Evolutionary conservation across 495 filamentous ascomycete species (phyloP).

Genomic region (Talaromyces borbonicus): DNA sequence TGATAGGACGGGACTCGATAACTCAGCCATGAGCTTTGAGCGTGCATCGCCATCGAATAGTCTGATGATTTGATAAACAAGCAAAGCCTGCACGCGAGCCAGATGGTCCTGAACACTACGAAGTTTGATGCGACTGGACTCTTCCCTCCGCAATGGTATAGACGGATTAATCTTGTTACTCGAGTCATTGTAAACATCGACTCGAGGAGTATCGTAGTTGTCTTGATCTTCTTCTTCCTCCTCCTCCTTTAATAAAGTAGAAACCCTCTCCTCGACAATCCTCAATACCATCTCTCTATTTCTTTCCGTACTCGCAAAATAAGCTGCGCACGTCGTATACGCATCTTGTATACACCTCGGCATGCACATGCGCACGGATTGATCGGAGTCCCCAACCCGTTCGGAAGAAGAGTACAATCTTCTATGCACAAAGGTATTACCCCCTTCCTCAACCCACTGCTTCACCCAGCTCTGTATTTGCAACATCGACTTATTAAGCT

Average conservation of each 20-base stretch:
- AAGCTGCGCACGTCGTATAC: conserved; percentile 1
- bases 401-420: background rate
- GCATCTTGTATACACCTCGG: conserved; percentile 7
- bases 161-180: no score
- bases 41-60: conserved; percentile 49
- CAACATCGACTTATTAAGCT: background rate
- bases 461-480: conserved; percentile 1
- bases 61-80: conserved; percentile 36
- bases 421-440: conserved; percentile 5
- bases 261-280: conserved; percentile 4
- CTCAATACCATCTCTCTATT: conserved; percentile 3
- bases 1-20: conserved; percentile 30
- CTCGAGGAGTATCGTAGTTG: background rate
- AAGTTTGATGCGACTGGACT: background rate
- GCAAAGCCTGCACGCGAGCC: conserved; percentile 24
- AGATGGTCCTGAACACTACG: conserved; percentile 24
- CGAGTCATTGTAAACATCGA: background rate
- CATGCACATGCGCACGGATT: background rate
- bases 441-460: conserved; percentile 6
- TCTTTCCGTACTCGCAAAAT: conserved; percentile 1
- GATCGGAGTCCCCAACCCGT: background rate
- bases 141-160: no score
- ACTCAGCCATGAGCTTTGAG: conserved; percentile 35
- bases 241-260: conserved; percentile 21
- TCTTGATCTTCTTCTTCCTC: conserved; percentile 20